Percentiles rank a stretch among this genome's conserved stretches.
phyloP scores from a whole-genome alignment of 176 grass and related monocot species.

The Puccinellia tenuiflora region DNA sequence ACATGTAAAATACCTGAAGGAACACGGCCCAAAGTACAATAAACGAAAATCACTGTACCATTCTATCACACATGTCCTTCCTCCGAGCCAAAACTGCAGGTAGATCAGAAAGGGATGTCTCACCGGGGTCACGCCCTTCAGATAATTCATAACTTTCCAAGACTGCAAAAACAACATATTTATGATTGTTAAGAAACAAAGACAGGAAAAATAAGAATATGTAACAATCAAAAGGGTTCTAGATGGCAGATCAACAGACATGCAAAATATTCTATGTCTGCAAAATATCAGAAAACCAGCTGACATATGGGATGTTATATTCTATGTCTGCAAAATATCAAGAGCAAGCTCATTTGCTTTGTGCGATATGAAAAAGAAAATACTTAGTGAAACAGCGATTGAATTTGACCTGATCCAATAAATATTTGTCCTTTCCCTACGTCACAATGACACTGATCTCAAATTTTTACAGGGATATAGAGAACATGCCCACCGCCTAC shows the following conservation, averaged over 20 bases:
- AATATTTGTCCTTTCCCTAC: background rate
- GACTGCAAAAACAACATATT: slow-evolving; percentile 30
- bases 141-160: slow-evolving; percentile 76
- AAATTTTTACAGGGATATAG: background rate
- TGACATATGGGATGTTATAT: background rate
- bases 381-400: background rate
- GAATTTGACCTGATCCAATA: background rate
- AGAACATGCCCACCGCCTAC: background rate
- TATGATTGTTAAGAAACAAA: background rate
- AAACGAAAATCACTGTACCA: slow-evolving; percentile 36
- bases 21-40: background rate
- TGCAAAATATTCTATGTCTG: background rate
- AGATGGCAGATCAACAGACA: background rate
- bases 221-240: background rate
- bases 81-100: slow-evolving; percentile 52
- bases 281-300: background rate
- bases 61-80: slow-evolving; percentile 75
- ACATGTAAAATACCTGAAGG: slow-evolving; percentile 15
- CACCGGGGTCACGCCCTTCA: slow-evolving; percentile 48
- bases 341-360: background rate
- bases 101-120: slow-evolving; percentile 64
- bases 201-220: background rate
- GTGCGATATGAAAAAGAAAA: background rate
- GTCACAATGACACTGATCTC: background rate
- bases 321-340: background rate